Conservation (phyloP, 192 early-diverging fungal genomes). For the Rhizophlyctis rosea region DNA sequence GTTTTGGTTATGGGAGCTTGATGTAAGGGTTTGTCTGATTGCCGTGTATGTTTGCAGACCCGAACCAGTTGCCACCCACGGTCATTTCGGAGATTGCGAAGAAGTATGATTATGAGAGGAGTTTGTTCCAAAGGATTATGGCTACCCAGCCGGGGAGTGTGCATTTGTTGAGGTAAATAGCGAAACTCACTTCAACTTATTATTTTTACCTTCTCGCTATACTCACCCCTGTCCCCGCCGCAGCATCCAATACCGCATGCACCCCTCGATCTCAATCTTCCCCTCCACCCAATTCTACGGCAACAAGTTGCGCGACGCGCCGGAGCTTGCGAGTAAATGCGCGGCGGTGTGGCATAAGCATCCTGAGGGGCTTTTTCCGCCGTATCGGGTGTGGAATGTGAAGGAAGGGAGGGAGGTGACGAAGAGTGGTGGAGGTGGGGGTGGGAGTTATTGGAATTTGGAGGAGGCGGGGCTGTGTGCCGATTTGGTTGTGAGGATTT, state of each 20-base stretch:
- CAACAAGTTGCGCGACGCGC: constrained; percentile 70
- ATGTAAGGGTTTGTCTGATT: background rate
- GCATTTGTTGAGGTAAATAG: constrained; percentile 63
- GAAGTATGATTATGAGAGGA: constrained; percentile 76
- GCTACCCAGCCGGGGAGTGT: constrained; percentile 59
- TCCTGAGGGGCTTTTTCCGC: constrained; percentile 57
- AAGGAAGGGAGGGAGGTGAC: constrained; percentile 60
- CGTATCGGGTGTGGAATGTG: constrained; percentile 79
- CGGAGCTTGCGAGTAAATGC: constrained; percentile 58
- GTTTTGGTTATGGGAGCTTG: constrained; percentile 20
- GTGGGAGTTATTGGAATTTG: constrained; percentile 72
- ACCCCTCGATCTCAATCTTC: constrained; percentile 83
- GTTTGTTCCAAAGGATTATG: constrained; percentile 87
- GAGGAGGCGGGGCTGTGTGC: constrained; percentile 76
- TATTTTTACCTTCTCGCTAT: background rate
- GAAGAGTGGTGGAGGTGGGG: constrained; percentile 56
- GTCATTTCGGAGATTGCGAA: constrained; percentile 72
- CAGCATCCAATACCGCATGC: constrained; percentile 96
- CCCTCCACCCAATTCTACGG: constrained; percentile 81
- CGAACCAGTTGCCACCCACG: constrained; percentile 90
- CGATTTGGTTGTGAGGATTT: constrained; percentile 65
- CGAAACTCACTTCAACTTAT: constrained; percentile 3
- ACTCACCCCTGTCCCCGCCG: background rate
- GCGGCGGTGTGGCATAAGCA: constrained; percentile 72
- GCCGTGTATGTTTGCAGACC: constrained; percentile 54